A percentile compares a stretch with the other conserved stretches of the same genome.
Conservation (phyloP, 768 basidiomycete genomes). For the Leucocoprinus birnbaumii region DNA sequence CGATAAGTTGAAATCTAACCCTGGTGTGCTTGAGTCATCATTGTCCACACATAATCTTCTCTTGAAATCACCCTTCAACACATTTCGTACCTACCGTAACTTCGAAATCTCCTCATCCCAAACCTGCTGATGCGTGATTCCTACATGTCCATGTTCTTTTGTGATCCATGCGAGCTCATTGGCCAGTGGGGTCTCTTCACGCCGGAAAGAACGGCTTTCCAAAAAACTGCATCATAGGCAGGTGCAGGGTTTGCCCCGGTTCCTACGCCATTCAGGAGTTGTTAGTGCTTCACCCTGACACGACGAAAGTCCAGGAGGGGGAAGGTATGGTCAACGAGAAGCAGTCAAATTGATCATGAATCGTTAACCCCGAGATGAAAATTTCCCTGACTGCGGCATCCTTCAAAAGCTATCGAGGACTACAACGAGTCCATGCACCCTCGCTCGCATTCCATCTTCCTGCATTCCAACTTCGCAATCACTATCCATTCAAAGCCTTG, state of each 20-base stretch:
- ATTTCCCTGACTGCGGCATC: slow-evolving; percentile 1
- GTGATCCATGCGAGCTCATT: neutral
- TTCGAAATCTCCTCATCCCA: too few relatives aligned
- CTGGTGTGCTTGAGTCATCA: too few relatives aligned
- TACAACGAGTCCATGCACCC: neutral
- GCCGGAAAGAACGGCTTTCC: slow-evolving; percentile 2
- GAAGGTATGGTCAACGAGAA: neutral
- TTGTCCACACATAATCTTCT: too few relatives aligned
- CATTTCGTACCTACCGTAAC: too few relatives aligned
- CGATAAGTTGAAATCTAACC: too few relatives aligned
- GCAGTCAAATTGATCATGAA: neutral
- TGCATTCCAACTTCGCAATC: neutral
- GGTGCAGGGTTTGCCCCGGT: neutral
- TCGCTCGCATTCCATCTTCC: neutral
- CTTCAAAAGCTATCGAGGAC: slow-evolving; percentile 7
- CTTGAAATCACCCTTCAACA: too few relatives aligned
- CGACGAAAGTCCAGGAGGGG: neutral
- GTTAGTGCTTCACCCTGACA: slow-evolving; percentile 7
- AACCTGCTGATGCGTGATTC: neutral
- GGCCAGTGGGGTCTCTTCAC: neutral
- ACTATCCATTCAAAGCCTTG: too few relatives aligned
- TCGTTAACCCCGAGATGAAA: slow-evolving; percentile 10
- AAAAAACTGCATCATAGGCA: neutral
- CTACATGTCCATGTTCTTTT: neutral
- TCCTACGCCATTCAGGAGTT: slow-evolving; percentile 8